A percentile compares a stretch with the other conserved stretches of the same genome.
These are phyloP conservation scores for Komagataella phaffii DNA, from an alignment of 805 yeast genomes.

Conservation along the genomic window DNA sequence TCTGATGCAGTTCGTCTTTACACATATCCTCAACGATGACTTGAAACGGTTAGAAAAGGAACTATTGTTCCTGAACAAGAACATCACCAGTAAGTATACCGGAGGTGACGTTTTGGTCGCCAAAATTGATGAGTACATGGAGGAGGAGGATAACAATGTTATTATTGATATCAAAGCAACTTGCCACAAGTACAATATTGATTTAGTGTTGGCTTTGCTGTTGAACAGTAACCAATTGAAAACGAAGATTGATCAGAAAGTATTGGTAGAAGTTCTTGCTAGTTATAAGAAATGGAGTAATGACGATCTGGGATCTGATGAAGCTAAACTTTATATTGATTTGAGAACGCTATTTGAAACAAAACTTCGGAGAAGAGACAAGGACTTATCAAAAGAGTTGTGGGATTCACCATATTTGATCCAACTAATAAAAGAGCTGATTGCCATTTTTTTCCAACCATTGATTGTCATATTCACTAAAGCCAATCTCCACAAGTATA, in stretches of 20 bases:
- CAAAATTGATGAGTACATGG: conserved; percentile 17
- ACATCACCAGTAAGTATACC: conserved; percentile 12
- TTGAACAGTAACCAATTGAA: conserved; percentile 11
- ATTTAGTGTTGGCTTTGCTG: conserved; percentile 12
- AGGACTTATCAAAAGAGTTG: conserved; percentile 55
- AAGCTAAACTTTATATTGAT: conserved; percentile 34
- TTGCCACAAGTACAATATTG: conserved; percentile 12
- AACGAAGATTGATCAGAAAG: conserved; percentile 4
- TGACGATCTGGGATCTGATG: conserved; percentile 3
- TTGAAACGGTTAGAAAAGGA: conserved; percentile 47
- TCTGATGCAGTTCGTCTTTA: conserved; percentile 60
- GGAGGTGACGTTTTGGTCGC: conserved; percentile 4
- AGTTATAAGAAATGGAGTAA: conserved; percentile 5
- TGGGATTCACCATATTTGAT: conserved; percentile 83
- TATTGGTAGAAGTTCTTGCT: conserved; percentile 7
- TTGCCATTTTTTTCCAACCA: conserved; percentile 65
- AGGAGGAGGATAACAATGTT: conserved; percentile 9
- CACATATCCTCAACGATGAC: conserved; percentile 65
- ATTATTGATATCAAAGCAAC: conserved; percentile 17
- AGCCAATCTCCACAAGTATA: conserved; percentile 52
- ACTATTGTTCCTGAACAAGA: conserved; percentile 29
- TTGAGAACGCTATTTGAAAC: conserved; percentile 51
- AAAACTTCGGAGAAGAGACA: conserved; percentile 60
- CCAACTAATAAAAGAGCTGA: conserved; percentile 56
- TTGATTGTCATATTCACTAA: conserved; percentile 53